These are phyloP conservation scores for Lentinus brumalis DNA, from an alignment of 768 basidiomycete species.

Conservation along the genomic window DNA sequence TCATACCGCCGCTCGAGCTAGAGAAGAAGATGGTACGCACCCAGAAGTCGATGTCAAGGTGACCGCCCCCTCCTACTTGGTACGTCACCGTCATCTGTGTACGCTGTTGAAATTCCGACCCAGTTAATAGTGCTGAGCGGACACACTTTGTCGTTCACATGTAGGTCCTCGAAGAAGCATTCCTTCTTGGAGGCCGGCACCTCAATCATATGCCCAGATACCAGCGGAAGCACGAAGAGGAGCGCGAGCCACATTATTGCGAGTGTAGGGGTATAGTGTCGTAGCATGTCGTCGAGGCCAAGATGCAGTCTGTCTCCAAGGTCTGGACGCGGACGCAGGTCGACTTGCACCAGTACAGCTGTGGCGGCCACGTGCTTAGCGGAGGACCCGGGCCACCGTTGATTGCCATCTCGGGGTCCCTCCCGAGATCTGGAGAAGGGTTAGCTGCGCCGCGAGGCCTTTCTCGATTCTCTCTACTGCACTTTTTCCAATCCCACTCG, in stretches of 20 bases:
- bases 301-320: background rate
- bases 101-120: background rate
- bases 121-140: background rate
- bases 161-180: slow-evolving; percentile 95
- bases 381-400: slow-evolving; percentile 17
- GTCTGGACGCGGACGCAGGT: background rate
- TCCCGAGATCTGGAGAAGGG: slow-evolving; percentile 20
- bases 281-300: slow-evolving; percentile 35
- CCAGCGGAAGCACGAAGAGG: slow-evolving; percentile 34
- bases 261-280: slow-evolving; percentile 41
- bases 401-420: slow-evolving; percentile 25
- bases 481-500: slow-evolving; percentile 20
- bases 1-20: slow-evolving; percentile 2
- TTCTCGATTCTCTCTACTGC: slow-evolving; percentile 12
- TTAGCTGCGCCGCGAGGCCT: slow-evolving; percentile 8
- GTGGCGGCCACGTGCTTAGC: slow-evolving; percentile 10
- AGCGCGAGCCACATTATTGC: slow-evolving; percentile 44
- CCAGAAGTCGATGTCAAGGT: slow-evolving; percentile 98
- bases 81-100: slow-evolving; percentile 97
- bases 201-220: slow-evolving; percentile 70
- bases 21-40: slow-evolving; percentile 42
- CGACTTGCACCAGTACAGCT: slow-evolving; percentile 6
- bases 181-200: slow-evolving; percentile 82
- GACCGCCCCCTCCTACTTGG: slow-evolving; percentile 96
- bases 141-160: slow-evolving; percentile 82